Conservation (phyloP, 2,329 filamentous ascomycete species). For the Cladosporium colombiae region DNA sequence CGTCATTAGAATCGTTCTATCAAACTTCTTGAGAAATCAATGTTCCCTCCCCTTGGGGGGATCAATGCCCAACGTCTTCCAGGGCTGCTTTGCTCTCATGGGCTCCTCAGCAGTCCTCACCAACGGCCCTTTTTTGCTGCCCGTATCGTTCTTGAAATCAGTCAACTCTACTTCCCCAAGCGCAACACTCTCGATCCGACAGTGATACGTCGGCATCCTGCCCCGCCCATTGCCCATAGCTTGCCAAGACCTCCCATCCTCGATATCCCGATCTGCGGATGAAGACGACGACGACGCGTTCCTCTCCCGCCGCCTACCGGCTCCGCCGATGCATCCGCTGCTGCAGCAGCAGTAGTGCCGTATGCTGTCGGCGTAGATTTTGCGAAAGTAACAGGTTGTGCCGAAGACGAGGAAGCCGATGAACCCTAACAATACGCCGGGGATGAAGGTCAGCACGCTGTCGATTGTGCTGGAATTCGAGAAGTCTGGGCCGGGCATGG, state of each 20-base stretch:
- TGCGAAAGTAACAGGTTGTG: slow-evolving; percentile 23
- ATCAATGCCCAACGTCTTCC: slow-evolving; percentile 10
- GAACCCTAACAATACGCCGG: slow-evolving; percentile 20
- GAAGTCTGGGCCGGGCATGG: slow-evolving; percentile 22
- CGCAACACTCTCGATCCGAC: background rate
- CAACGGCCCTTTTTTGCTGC: background rate
- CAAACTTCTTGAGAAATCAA: background rate
- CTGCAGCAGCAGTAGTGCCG: slow-evolving; percentile 3
- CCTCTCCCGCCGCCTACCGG: no score
- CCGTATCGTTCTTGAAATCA: no score
- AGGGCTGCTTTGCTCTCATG: background rate
- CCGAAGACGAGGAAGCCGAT: slow-evolving; percentile 26
- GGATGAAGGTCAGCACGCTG: slow-evolving; percentile 25
- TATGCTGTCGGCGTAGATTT: slow-evolving; percentile 18
- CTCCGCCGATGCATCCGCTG: background rate
- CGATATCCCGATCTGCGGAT: background rate
- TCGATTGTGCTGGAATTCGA: slow-evolving; percentile 15
- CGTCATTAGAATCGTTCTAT: background rate
- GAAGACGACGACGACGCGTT: background rate
- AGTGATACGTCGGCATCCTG: background rate
- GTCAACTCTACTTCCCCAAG: background rate
- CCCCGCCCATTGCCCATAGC: background rate
- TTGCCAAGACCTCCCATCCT: background rate
- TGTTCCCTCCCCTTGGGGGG: background rate
- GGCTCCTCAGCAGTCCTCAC: background rate